Percentiles rank a stretch among this genome's conserved stretches.
phyloP scores from a whole-genome alignment of 148 eudicot species.

The Chenopodium berlandieri region DNA sequence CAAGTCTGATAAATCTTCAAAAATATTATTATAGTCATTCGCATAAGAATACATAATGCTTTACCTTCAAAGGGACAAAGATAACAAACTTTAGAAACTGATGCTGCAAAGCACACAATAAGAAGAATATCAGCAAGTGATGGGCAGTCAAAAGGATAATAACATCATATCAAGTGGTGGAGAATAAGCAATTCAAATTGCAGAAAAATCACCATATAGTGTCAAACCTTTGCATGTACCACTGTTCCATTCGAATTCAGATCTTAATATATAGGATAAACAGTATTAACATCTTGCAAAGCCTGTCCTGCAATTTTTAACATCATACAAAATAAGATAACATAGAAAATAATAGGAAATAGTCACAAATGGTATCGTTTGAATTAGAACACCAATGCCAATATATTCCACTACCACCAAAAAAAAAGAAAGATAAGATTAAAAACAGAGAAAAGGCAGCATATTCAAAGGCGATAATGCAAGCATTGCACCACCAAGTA shows the following conservation, averaged over 20 bases:
- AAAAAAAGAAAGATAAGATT: neutral
- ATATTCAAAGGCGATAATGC: conserved; percentile 14
- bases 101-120: too few species aligned
- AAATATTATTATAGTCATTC: neutral
- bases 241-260: neutral
- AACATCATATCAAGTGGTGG: neutral
- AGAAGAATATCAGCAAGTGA: neutral
- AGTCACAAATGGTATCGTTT: neutral
- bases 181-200: neutral
- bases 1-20: neutral
- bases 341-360: neutral
- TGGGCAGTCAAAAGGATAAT: neutral
- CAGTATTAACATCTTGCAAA: neutral
- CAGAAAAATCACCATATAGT: neutral
- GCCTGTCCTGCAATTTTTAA: neutral
- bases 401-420: neutral
- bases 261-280: neutral
- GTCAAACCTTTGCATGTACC: neutral
- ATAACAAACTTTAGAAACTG: too few species aligned
- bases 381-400: conserved; percentile 6
- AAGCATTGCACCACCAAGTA: neutral
- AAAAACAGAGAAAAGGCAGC: conserved; percentile 3
- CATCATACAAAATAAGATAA: neutral
- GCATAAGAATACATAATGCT: neutral
- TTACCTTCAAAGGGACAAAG: neutral